These are phyloP conservation scores for Bryum argenteum DNA, from an alignment of 225 moss, liverwort and hornwort genomes.

Conservation along the genomic window DNA sequence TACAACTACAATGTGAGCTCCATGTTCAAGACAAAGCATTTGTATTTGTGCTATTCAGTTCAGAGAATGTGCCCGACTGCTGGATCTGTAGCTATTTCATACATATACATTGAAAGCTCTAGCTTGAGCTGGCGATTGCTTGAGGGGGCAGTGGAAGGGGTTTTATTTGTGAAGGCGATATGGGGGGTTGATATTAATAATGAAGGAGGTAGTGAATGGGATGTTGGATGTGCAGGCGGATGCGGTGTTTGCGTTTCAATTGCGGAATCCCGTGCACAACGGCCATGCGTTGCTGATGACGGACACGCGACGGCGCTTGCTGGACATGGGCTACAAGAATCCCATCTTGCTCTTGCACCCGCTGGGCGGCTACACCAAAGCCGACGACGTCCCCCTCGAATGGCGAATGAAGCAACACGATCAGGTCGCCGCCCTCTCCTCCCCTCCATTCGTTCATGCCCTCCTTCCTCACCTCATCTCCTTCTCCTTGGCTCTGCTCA, in stretches of 20 bases:
- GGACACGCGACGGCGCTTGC: slow-evolving; percentile 73
- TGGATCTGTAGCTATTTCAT: too few species aligned
- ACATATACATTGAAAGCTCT: too few species aligned
- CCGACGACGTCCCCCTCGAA: slow-evolving; percentile 80
- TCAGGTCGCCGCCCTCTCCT: slow-evolving; percentile 43
- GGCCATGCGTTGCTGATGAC: slow-evolving; percentile 96
- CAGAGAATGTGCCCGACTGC: too few species aligned
- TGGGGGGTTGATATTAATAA: not conserved
- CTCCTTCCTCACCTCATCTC: too few species aligned
- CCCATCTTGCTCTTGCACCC: slow-evolving; percentile 82
- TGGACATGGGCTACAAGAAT: slow-evolving; percentile 90
- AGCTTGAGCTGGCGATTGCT: too few species aligned
- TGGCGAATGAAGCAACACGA: slow-evolving; percentile 99
- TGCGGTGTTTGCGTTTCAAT: slow-evolving; percentile 91
- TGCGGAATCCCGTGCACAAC: slow-evolving; percentile 91
- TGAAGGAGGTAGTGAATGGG: not conserved
- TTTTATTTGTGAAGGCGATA: not conserved
- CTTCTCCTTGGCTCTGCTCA: too few species aligned
- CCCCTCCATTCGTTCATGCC: too few species aligned
- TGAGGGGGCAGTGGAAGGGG: too few species aligned
- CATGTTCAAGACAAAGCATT: too few species aligned
- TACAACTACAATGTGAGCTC: too few species aligned
- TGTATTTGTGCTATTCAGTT: too few species aligned
- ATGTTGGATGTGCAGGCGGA: slow-evolving; percentile 65
- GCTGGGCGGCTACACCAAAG: slow-evolving; percentile 81